Percentiles rank a stretch among this genome's conserved stretches.
phyloP scores from a whole-genome alignment of 2,329 filamentous ascomycete genomes.

The Penicillium polonicum region DNA sequence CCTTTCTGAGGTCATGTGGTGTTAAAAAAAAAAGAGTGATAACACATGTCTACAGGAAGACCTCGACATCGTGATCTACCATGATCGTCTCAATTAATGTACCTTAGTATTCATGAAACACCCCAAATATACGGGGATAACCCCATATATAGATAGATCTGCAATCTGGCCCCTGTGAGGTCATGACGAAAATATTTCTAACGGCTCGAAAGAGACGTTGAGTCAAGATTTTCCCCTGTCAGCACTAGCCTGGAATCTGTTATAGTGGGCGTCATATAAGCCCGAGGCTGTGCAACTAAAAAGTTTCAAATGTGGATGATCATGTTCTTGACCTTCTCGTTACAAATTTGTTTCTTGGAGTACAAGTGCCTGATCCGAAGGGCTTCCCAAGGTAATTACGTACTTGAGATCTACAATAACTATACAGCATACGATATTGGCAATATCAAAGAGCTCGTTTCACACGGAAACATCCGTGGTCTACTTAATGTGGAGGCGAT shows the following conservation, averaged over 20 bases:
- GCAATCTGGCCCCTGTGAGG: neutral
- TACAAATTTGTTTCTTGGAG: neutral
- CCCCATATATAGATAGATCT: neutral
- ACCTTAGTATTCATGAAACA: neutral
- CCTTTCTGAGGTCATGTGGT: neutral
- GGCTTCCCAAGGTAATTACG: neutral
- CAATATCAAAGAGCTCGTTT: neutral
- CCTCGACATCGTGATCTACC: neutral
- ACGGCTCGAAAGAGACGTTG: neutral
- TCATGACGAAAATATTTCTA: neutral
- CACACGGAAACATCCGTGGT: neutral
- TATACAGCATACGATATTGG: neutral
- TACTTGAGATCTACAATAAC: neutral
- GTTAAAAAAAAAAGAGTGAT: neutral
- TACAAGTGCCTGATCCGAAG: no score
- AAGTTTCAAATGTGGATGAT: neutral
- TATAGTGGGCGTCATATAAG: neutral
- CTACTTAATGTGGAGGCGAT: conserved; percentile 6
- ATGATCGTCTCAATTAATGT: neutral
- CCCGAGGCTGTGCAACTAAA: neutral
- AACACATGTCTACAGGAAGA: neutral
- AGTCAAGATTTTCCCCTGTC: neutral
- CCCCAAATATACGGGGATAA: neutral
- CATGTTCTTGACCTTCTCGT: neutral
- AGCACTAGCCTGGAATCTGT: neutral